Evolutionary conservation across 768 basidiomycete genomes (phyloP).

Genomic region (Tylopilus balloui): DNA sequence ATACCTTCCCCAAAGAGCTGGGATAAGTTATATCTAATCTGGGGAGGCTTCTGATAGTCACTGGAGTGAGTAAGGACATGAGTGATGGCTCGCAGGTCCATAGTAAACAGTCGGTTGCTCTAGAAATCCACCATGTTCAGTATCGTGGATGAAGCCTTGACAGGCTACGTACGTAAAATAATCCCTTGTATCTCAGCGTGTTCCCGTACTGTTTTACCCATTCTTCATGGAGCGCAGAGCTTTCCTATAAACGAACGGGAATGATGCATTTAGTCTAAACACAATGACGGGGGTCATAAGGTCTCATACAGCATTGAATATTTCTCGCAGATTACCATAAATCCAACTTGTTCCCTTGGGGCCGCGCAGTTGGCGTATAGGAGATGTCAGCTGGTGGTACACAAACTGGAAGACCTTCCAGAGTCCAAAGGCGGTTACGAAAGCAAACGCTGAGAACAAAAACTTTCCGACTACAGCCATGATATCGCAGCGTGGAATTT

Average conservation of each 20-base stretch:
- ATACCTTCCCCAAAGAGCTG: background rate
- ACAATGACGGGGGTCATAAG: background rate
- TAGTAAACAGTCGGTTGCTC: background rate
- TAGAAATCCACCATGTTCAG: background rate
- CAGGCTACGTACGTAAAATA: background rate
- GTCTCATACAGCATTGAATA: background rate
- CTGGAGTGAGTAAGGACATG: constrained; percentile 6
- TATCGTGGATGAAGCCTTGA: background rate
- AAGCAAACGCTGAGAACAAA: background rate
- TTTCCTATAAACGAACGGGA: background rate
- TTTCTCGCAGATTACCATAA: constrained; percentile 18
- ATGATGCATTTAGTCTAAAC: background rate
- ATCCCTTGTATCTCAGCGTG: constrained; percentile 1
- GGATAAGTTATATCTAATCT: background rate
- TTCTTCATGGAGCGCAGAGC: background rate
- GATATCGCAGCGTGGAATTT: background rate
- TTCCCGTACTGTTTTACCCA: constrained; percentile 6
- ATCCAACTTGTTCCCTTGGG: constrained; percentile 34
- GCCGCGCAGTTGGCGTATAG: constrained; percentile 9
- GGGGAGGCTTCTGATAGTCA: constrained; percentile 5
- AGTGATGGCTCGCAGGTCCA: background rate
- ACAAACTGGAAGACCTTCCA: constrained; percentile 15
- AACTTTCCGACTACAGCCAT: constrained; percentile 1
- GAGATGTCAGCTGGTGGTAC: constrained; percentile 37
- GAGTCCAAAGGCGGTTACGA: background rate